Evolutionary conservation across 345 rosid species (phyloP).

Genomic region (Rhodamnia argentea): DNA sequence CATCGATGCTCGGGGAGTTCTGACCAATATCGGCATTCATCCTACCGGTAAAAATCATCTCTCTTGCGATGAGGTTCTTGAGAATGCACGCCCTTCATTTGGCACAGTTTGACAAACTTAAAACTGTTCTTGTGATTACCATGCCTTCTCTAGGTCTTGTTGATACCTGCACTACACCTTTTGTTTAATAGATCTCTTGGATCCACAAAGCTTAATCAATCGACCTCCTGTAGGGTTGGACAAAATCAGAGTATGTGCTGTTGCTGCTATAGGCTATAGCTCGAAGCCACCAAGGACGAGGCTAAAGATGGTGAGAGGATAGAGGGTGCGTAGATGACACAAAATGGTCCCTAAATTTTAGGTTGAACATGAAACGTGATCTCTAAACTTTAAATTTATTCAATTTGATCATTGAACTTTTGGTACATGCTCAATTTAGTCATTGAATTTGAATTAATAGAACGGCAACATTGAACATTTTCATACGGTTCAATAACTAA

Average conservation of each 20-base stretch:
- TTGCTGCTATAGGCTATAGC: neutral
- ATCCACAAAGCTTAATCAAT: neutral
- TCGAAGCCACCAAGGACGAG: neutral
- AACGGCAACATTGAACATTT: too few relatives aligned
- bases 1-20: neutral
- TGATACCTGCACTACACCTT: neutral
- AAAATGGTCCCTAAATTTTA: too few relatives aligned
- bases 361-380: too few relatives aligned
- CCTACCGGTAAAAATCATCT: neutral
- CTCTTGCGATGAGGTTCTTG: neutral
- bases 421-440: too few relatives aligned
- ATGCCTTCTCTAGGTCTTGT: neutral
- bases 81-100: neutral
- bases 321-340: too few relatives aligned
- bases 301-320: too few relatives aligned
- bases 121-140: neutral
- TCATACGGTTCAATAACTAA: too few relatives aligned
- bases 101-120: neutral
- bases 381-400: too few relatives aligned
- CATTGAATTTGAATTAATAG: too few relatives aligned
- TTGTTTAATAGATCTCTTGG: neutral
- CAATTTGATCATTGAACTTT: too few relatives aligned
- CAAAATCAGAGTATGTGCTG: neutral
- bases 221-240: neutral
- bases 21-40: neutral